Conservation (phyloP, 163 green algal species). For the Scenedesmus sp. region DNA sequence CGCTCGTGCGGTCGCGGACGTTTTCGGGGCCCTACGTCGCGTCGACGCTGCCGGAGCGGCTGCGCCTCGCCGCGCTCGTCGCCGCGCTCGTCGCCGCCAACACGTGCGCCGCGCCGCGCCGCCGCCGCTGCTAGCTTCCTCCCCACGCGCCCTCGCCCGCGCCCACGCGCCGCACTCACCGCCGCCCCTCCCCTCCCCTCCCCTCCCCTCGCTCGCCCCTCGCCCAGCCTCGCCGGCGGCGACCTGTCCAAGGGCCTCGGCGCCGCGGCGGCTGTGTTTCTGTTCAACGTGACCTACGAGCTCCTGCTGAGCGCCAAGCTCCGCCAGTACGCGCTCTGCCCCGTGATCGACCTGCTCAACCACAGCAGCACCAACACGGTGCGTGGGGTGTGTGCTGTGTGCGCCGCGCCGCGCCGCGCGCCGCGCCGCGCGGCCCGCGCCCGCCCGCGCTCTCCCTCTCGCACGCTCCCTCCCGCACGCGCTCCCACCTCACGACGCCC, state of each 20-base stretch:
- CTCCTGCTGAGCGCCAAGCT: constrained; percentile 57
- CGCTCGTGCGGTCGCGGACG: constrained; percentile 72
- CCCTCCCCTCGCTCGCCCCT: too few species aligned
- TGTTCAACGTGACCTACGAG: constrained; percentile 86
- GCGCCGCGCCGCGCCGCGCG: neutral
- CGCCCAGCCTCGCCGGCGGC: too few species aligned
- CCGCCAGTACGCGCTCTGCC: constrained; percentile 81
- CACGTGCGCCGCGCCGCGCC: constrained; percentile 23
- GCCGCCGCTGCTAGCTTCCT: too few species aligned
- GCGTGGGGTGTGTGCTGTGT: neutral
- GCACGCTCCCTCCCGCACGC: too few species aligned
- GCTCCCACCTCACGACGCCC: neutral
- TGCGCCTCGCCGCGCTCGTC: constrained; percentile 59
- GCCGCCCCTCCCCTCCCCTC: too few species aligned
- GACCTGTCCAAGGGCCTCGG: constrained; percentile 53
- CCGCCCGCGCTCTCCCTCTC: neutral
- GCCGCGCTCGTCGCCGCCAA: constrained; percentile 54
- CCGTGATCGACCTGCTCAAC: constrained; percentile 80
- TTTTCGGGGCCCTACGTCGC: constrained; percentile 82
- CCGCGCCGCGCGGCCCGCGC: neutral
- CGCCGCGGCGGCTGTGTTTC: constrained; percentile 63
- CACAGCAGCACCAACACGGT: constrained; percentile 70
- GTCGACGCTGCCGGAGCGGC: constrained; percentile 58
- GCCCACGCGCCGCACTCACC: too few species aligned
- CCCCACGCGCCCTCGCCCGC: too few species aligned